Percentiles rank a stretch among this genome's conserved stretches.
These are phyloP conservation scores for Cordyceps pruinosa DNA, from an alignment of 2,329 filamentous ascomycete genomes.

Conservation along the genomic window DNA sequence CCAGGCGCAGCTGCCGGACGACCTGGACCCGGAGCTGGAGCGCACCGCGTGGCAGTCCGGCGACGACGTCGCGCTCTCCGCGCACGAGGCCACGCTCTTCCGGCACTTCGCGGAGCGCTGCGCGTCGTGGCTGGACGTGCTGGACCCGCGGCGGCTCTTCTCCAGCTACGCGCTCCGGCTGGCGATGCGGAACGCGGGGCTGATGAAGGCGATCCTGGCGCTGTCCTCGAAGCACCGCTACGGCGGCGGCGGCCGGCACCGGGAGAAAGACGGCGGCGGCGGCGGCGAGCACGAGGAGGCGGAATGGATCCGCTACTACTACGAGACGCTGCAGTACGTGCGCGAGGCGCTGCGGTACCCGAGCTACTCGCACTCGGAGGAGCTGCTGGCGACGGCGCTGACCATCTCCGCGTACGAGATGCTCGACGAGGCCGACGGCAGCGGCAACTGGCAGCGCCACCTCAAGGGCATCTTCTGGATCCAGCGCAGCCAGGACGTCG, in stretches of 20 bases:
- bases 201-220: slow-evolving; percentile 50
- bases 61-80: slow-evolving; percentile 18
- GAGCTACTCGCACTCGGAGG: slow-evolving; percentile 30
- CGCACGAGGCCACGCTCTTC: slow-evolving; percentile 23
- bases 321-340: slow-evolving; percentile 53
- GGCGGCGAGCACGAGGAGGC: slow-evolving; percentile 31
- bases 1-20: slow-evolving; percentile 5
- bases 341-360: slow-evolving; percentile 49
- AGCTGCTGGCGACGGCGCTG: slow-evolving; percentile 50
- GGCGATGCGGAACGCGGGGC: slow-evolving; percentile 38
- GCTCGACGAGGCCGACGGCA: slow-evolving; percentile 43
- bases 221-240: slow-evolving; percentile 41
- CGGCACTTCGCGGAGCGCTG: slow-evolving; percentile 23
- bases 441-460: slow-evolving; percentile 50
- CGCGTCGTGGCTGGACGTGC: slow-evolving; percentile 13
- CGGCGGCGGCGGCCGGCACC: no score
- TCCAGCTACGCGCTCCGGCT: slow-evolving; percentile 14
- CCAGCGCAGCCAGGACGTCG: slow-evolving; percentile 51
- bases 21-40: slow-evolving; percentile 16
- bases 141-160: slow-evolving; percentile 13
- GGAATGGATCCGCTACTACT: slow-evolving; percentile 39
- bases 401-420: slow-evolving; percentile 57
- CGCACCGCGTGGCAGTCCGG: slow-evolving; percentile 22
- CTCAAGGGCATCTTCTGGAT: slow-evolving; percentile 59
- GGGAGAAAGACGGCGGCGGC: not conserved